phyloP scores from a whole-genome alignment of 352 stramenopile genomes.

The Globisporangium yorkense region DNA sequence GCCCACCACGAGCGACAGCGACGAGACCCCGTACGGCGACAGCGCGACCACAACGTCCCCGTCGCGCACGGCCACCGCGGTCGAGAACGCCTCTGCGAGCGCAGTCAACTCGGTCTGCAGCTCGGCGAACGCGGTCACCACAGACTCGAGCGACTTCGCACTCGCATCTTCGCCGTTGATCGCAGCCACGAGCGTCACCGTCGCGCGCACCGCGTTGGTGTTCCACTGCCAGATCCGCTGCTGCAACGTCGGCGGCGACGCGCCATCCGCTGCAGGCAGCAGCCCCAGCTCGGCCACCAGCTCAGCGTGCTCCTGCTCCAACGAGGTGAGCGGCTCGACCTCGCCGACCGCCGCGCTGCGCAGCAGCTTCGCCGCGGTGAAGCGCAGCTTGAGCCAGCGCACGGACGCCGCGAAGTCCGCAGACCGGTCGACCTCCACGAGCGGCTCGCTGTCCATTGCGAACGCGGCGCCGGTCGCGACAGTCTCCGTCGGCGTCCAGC shows the following conservation, averaged over 20 bases:
- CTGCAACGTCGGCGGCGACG: conserved; percentile 16
- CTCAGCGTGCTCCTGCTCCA: conserved; percentile 30
- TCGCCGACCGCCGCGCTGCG: conserved; percentile 23
- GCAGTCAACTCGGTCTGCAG: conserved; percentile 24
- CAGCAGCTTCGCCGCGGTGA: conserved; percentile 46
- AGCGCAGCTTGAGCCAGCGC: conserved; percentile 60
- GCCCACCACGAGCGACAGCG: conserved; percentile 43
- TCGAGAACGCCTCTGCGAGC: conserved; percentile 20
- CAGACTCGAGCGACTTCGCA: not conserved
- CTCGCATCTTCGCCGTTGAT: not conserved
- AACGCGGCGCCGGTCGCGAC: conserved; percentile 38
- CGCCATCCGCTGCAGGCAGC: not conserved
- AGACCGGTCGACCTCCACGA: conserved; percentile 70
- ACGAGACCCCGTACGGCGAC: conserved; percentile 47
- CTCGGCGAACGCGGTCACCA: conserved; percentile 17
- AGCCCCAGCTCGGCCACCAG: conserved; percentile 16
- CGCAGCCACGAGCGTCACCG: conserved; percentile 5
- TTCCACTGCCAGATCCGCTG: conserved; percentile 60
- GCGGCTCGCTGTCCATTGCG: conserved; percentile 22
- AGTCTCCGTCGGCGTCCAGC: conserved; percentile 42
- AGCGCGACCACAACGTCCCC: conserved; percentile 10
- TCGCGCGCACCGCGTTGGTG: conserved; percentile 12
- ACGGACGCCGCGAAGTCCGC: conserved; percentile 35
- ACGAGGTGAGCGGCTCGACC: conserved; percentile 15
- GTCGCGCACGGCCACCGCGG: conserved; percentile 7